Percentiles rank a stretch among this genome's conserved stretches.
These are phyloP conservation scores for Coleophoma crateriformis DNA, from an alignment of 2,329 filamentous ascomycete species.

Conservation along the genomic window DNA sequence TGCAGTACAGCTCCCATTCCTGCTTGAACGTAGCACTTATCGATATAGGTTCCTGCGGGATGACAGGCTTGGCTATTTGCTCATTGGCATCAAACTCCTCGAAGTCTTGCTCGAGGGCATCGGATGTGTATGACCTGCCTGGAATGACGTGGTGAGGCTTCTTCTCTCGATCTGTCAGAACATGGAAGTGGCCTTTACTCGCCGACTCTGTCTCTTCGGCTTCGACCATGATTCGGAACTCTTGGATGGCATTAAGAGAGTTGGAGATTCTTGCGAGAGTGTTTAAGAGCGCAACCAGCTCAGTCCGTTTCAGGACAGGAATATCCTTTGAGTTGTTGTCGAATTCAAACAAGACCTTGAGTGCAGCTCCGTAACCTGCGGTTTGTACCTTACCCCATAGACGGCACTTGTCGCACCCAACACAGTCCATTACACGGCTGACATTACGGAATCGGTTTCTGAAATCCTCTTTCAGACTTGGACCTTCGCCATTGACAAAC, in stretches of 20 bases:
- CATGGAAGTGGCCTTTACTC: conserved; percentile 13
- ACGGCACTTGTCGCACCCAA: conserved; percentile 96
- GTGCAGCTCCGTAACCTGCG: conserved; percentile 85
- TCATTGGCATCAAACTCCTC: conserved; percentile 28
- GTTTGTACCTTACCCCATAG: conserved; percentile 98
- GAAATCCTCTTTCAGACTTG: conserved; percentile 92
- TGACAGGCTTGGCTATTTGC: conserved; percentile 13
- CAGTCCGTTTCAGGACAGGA: conserved; percentile 76
- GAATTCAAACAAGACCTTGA: conserved; percentile 95
- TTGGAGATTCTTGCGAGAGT: conserved; percentile 84
- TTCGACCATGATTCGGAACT: conserved; percentile 58
- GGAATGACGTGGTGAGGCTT: conserved; percentile 37
- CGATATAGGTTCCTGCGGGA: conserved; percentile 11
- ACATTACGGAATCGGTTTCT: conserved; percentile 96
- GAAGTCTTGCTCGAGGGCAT: conserved; percentile 35
- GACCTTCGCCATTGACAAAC: conserved; percentile 75
- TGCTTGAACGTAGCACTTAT: conserved; percentile 49
- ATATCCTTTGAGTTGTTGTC: conserved; percentile 55
- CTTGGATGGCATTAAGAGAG: conserved; percentile 68
- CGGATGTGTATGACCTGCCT: conserved; percentile 14
- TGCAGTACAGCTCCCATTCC: conserved; percentile 60
- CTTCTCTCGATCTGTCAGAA: conserved; percentile 19
- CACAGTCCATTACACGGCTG: conserved; percentile 95
- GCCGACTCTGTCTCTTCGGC: conserved; percentile 24
- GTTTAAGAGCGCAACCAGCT: conserved; percentile 91